Conservation (phyloP, 2,329 filamentous ascomycete species). For the Elsinoe perseae region DNA sequence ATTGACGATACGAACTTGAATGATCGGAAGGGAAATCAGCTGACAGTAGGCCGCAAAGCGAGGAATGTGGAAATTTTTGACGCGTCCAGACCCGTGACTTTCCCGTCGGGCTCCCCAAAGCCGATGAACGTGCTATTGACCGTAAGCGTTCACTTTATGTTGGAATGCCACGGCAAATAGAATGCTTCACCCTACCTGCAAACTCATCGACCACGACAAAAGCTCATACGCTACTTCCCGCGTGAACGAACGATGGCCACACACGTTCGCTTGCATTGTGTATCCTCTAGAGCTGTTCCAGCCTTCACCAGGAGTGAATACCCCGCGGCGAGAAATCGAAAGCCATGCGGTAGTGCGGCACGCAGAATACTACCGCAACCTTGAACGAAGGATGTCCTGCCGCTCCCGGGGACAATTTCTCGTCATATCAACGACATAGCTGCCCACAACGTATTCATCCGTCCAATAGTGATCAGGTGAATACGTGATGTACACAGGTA, state of each 20-base stretch:
- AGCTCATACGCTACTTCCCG: neutral
- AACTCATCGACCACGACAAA: neutral
- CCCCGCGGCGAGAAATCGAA: neutral
- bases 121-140: neutral
- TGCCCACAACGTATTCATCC: neutral
- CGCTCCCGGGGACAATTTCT: neutral
- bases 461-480: neutral
- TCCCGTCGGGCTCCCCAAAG: too few relatives aligned
- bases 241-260: too few relatives aligned
- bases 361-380: neutral
- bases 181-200: neutral
- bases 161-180: neutral
- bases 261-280: too few relatives aligned
- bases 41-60: neutral
- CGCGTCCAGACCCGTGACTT: neutral
- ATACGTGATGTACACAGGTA: neutral
- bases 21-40: neutral
- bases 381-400: neutral
- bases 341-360: neutral
- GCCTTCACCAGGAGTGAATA: neutral
- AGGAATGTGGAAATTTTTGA: neutral
- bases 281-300: neutral
- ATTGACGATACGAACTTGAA: neutral
- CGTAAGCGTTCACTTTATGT: neutral
- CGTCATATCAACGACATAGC: constrained; percentile 5